phyloP scores from a whole-genome alignment of 1,139 yeast genomes.

The Pneumocystis sp. region DNA sequence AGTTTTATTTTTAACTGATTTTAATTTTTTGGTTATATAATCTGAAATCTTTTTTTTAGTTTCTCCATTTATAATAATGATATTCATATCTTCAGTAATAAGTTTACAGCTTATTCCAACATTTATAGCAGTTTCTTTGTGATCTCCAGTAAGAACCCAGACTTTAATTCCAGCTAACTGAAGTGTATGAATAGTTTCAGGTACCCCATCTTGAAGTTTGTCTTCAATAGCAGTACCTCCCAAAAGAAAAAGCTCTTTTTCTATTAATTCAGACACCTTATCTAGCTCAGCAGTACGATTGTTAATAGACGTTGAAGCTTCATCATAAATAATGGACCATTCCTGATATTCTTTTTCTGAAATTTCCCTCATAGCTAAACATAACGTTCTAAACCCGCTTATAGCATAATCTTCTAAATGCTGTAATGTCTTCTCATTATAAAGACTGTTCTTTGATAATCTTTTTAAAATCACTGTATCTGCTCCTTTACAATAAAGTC shows the following conservation, averaged over 20 bases:
- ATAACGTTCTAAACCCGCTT: slow-evolving; percentile 85
- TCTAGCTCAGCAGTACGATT: slow-evolving; percentile 66
- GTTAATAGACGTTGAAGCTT: slow-evolving; percentile 69
- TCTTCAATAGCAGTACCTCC: slow-evolving; percentile 99
- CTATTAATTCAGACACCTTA: slow-evolving; percentile 73
- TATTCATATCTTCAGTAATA: slow-evolving; percentile 88
- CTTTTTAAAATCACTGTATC: slow-evolving; percentile 90
- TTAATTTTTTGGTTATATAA: slow-evolving; percentile 59
- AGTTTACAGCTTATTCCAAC: slow-evolving; percentile 96
- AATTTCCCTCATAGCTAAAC: slow-evolving; percentile 75
- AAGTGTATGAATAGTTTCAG: slow-evolving; percentile 85
- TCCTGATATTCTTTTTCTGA: slow-evolving; percentile 59
- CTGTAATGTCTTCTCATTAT: slow-evolving; percentile 63
- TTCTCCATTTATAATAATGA: slow-evolving; percentile 77
- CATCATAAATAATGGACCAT: slow-evolving; percentile 49
- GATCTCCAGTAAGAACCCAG: slow-evolving; percentile 96
- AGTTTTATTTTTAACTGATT: slow-evolving; percentile 42
- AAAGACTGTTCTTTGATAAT: slow-evolving; percentile 59
- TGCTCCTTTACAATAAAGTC: slow-evolving; percentile 92
- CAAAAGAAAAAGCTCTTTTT: slow-evolving; percentile 56
- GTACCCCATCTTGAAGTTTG: slow-evolving; percentile 94
- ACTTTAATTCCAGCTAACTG: slow-evolving; percentile 94
- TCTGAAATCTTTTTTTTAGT: slow-evolving; percentile 55
- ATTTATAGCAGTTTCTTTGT: slow-evolving; percentile 98
- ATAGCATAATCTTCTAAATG: slow-evolving; percentile 95